phyloP scores from a whole-genome alignment of 177 flowering plant species.

The Vitis hybrid region DNA sequence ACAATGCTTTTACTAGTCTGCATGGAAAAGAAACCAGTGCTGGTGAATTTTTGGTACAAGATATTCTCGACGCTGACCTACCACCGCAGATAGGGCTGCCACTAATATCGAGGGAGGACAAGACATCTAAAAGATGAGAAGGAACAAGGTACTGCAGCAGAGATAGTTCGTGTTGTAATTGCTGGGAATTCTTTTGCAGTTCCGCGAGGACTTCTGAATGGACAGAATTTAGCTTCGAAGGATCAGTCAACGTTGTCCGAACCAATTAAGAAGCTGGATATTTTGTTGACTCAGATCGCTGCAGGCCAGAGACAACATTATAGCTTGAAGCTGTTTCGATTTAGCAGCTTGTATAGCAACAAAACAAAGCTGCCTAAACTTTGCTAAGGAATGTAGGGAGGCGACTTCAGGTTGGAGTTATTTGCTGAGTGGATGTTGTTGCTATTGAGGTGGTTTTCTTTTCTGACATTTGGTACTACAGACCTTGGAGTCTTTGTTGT shows the following conservation, averaged over 20 bases:
- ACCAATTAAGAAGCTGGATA: constrained; percentile 86
- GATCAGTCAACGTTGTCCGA: constrained; percentile 73
- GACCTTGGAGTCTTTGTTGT: too few relatives aligned
- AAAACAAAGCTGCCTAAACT: too few relatives aligned
- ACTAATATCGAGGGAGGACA: constrained; percentile 71
- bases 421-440: too few relatives aligned
- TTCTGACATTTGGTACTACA: too few relatives aligned
- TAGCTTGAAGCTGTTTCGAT: too few relatives aligned
- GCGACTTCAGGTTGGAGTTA: too few relatives aligned
- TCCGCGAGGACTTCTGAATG: constrained; percentile 62
- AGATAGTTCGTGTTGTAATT: constrained; percentile 84
- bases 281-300: constrained; percentile 62
- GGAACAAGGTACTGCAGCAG: constrained; percentile 84
- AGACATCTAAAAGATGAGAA: constrained; percentile 95
- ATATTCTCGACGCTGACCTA: constrained; percentile 87
- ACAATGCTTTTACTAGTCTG: constrained; percentile 58
- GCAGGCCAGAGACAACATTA: too few relatives aligned
- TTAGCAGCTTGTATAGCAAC: too few relatives aligned
- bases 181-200: constrained; percentile 88
- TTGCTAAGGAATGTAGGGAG: too few relatives aligned
- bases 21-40: constrained; percentile 83
- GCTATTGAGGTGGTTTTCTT: too few relatives aligned
- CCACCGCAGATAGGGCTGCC: constrained; percentile 72
- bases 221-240: constrained; percentile 74
- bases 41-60: constrained; percentile 83